Conservation (phyloP, 257 asterid species). For the Cinchona pubescens region DNA sequence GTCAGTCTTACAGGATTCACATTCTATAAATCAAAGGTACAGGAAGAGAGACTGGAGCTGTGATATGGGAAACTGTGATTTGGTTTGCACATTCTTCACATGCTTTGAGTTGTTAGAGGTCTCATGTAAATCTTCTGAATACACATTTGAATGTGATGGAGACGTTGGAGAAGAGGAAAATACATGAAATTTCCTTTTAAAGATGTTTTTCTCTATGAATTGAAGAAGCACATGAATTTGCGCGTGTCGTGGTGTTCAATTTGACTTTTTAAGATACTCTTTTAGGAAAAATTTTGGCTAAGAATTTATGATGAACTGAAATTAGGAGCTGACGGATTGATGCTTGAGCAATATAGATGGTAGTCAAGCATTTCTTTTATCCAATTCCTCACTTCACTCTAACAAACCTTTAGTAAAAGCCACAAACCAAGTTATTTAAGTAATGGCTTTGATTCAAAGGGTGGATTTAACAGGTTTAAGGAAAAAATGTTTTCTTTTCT, state of each 20-base stretch:
- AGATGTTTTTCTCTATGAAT: background rate
- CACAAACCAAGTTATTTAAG: background rate
- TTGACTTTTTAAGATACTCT: background rate
- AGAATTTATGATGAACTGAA: background rate
- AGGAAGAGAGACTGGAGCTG: background rate
- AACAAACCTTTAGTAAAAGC: background rate
- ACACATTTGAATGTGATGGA: background rate
- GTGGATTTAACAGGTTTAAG: background rate
- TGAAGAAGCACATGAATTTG: background rate
- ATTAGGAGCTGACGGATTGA: background rate
- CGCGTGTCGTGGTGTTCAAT: background rate
- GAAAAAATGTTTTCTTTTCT: background rate
- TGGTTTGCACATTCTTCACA: background rate
- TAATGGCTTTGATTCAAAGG: background rate
- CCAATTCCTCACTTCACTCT: background rate
- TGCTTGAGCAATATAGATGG: background rate
- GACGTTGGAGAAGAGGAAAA: background rate
- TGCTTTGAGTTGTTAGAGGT: background rate
- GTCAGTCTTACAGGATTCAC: slow-evolving; percentile 1
- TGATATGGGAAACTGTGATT: background rate
- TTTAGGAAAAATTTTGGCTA: background rate
- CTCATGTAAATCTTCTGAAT: background rate
- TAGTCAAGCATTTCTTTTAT: background rate
- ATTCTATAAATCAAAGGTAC: background rate
- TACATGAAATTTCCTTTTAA: background rate